Evolutionary conservation across 768 basidiomycete species (phyloP), one percentile per base, ranked within the genome.

Genomic region (Strobilomyces confusus): DNA sequence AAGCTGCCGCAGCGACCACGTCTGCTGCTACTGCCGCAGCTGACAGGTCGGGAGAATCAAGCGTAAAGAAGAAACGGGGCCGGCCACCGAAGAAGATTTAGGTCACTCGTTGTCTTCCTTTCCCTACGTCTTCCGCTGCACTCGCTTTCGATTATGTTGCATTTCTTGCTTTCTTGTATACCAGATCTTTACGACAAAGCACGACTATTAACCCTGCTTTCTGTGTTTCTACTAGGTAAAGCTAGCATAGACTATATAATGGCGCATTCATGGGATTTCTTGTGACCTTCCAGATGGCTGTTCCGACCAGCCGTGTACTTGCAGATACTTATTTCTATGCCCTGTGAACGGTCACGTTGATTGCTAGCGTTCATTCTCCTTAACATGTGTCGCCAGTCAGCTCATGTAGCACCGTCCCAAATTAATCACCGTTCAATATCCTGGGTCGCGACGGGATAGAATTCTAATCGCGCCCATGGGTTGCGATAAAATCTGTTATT

Each of bases 61-160:
- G 72, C 62, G 61, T 69, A 52, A 83, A 82, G 78, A 87, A 79
- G 79, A 89, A 84, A 73, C 77, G 87, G 57, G 86, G 87, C 49
- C 79, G 87, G 63, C 88, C 87, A 62, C 80, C 84, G 56, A 77
- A 77, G 69, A 71, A 72, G 61, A 38, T 58, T 33, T 70, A 63
- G 37, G 49, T 53, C 56, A 37, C 30, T n/a, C 30, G 15, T 46
- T 45, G 37, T 43, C 48, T 50, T 53, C 44, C 12, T 45, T 30
- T 36, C 44, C 53, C 33, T 52, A 34, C 54, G 40, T 60, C 54
- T 54, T 57, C 55, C 53, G 15, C 26, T 53, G n/a, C n/a, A n/a
- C n/a, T n/a, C n/a, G 50, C 41, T 61, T 51, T 69, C 67, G 57
- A 63, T 69, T 49, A 46, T 61, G 53, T 51, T 54, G 63, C 62